Base-by-base conservation (phyloP, 2,329 filamentous ascomycete genomes). In the Monilinia fructigena region DNA sequence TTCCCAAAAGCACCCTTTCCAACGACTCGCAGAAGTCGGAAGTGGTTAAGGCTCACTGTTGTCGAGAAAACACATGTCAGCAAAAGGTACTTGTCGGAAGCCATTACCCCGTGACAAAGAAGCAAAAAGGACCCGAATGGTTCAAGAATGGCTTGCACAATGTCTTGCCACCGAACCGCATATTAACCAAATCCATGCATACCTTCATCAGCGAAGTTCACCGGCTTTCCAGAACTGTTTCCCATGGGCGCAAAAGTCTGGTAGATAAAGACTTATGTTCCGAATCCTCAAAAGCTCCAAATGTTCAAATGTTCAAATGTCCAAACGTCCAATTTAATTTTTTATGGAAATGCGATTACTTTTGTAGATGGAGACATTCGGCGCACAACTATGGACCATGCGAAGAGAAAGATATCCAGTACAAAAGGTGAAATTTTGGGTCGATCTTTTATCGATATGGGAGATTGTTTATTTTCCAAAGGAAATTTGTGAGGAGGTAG, bases 1-100 rank as follows among this genome's bases (percentile, higher is more conserved):
- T 99, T 99, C 75, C 95, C 95, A 82, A 99, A 99, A 66, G 95
- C 95, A 75, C 95, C 95, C 79, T 97, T 96, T 72, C 95, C 95
- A 73, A 99, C 95, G 70, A 99, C 95, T 76, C 95, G 89, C 71
- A 98, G 82, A 66, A 99, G 85, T 72, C 94, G 91, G 79, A 99
- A 99, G 80, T 99, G 95, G 76, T 97, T 97, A 74, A 99, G 88
- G 78, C 94, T 98, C 74, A 97, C 95, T 97, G 74, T 54, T 54
- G 60, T 67, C 72, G 71, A 68, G 54, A 67, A 62, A n/a, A 56
- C 63, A 56, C 63, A 18, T 56, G 68, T 72, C 65, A 73, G 68
- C 68, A 69, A 65, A 35, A 38, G 55, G 48, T 42, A 54, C 31
- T 40, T 63, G 47, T 42, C 54, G 53, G 45, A 38, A 18, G 35